Evolutionary conservation across 139 green algal species (phyloP), one percentile per base, ranked within the genome.

Genomic region (Chlamydomonas applanata): DNA sequence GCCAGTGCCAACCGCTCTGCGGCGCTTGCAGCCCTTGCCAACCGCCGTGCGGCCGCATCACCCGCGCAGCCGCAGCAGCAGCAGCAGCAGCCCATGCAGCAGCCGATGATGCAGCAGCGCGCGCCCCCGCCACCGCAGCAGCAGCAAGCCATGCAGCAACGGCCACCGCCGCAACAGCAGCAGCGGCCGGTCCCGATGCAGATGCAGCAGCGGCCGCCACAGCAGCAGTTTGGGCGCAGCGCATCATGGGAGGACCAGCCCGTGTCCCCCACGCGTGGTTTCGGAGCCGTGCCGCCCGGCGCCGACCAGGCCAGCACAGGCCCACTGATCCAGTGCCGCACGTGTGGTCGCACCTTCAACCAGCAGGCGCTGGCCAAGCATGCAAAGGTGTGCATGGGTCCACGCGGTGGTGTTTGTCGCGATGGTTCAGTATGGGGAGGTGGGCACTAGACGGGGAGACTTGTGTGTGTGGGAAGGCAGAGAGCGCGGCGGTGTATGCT

Each of bases 351-450:
- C 40, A 62, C 24, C 29, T 82, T 82, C 71, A 82, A 82, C 32
- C 40, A 82, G 29, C 27, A 61, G 36, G 76, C 76, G 5, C 77
- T 74, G 35, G n/a, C 29, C 22, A 82, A 82, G 54, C 76, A 82
- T 61, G 71, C 76, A 17, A 82, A 82, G 76, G 76, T 72, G 36
- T 3, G 62, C n/a, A n/a, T n/a, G n/a, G n/a, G n/a, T n/a, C n/a
- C n/a, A n/a, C n/a, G n/a, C n/a, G 32, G 13, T 27, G 19, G 19
- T 29, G 17, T 25, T 32, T 68, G 13, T 30, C 45, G 27, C 27
- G 9, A 40, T 24, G 4, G 7, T 11, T n/a, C 11, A 9, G 13
- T 22, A 45, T 16, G 20, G 27, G 29, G 9, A 13, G 27, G 7
- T 68, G 11, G 61, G 14, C 7, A 13, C 11, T 45, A 49, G 22